Percentiles rank a stretch among this genome's conserved stretches.
phyloP scores from a whole-genome alignment of 129 eudicot species.

The Silybum marianum region DNA sequence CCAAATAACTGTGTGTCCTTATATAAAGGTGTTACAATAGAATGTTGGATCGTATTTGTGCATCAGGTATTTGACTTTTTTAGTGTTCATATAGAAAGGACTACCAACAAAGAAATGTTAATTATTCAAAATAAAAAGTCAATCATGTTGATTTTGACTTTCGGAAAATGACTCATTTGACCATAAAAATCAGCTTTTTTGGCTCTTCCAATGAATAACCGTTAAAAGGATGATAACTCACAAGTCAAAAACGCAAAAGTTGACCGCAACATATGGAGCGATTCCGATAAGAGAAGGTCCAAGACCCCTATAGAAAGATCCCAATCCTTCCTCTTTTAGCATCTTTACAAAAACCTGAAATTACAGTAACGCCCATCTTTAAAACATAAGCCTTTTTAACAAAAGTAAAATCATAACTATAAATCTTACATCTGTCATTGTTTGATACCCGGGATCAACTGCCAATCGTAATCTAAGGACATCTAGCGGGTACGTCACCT shows the following conservation, averaged over 20 bases:
- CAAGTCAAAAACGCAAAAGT: slow-evolving; percentile 97
- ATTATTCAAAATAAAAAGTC: neutral
- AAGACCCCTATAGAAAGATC: slow-evolving; percentile 77
- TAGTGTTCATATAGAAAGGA: neutral
- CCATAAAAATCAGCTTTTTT: neutral
- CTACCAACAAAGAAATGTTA: neutral
- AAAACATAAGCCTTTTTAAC: neutral
- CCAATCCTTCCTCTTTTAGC: slow-evolving; percentile 88
- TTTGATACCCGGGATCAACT: slow-evolving; percentile 84
- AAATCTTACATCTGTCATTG: slow-evolving; percentile 72
- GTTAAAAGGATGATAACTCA: slow-evolving; percentile 42
- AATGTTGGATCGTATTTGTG: no score
- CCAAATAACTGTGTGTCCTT: neutral
- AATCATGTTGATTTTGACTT: neutral
- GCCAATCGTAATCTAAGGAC: slow-evolving; percentile 92
- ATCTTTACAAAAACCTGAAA: slow-evolving; percentile 74
- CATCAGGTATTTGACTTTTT: no score
- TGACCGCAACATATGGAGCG: slow-evolving; percentile 97
- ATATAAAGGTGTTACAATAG: neutral
- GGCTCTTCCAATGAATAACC: neutral
- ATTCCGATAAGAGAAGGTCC: slow-evolving; percentile 94
- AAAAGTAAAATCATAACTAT: neutral
- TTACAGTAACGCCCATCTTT: neutral
- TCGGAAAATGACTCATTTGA: neutral
- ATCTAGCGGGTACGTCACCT: slow-evolving; percentile 94